Base-by-base conservation (phyloP, 148 eudicot genomes). In the Linanthus parryae region DNA sequence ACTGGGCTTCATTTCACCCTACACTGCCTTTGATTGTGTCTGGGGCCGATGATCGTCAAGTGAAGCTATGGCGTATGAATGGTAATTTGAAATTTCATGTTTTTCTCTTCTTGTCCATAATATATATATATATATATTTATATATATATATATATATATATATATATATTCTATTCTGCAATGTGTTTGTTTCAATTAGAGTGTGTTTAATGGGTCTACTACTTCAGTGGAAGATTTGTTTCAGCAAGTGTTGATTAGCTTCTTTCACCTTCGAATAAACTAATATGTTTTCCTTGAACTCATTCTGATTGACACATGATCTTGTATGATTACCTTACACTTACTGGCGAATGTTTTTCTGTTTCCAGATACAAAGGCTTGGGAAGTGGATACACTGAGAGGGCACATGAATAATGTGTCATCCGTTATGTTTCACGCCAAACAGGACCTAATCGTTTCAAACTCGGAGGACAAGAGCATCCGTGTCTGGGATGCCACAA, bases 371-470 rank as follows among this genome's bases (percentile, higher is more conserved):
- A 83, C 98, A 13, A 91, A 91, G 77, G 95, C 98, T 23, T 91
- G 98, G 98, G 98, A 91, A 57, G 98, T 91, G 56, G 98, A 82
- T 61, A 80, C 95, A 3, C 65, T 85, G 56, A 82, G 97, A 58
- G 97, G 97, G 36, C 97, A 90, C 78, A 90, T 80, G 97, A 90
- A 90, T 63, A 90, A 91, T 57, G 94, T 91, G 33, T 91, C 98
- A 14, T 78, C 84, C 63, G 98, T 84, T 50, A 71, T 91, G 47
- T 91, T 91, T 58, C 97, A 83, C 61, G 65, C 95, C 44, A 86
- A 75, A 56, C 97, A 91, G 58, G 95, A 91, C 71, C 78, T 91
- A 27, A 83, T 91, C 47, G 95, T 91, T 31, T 91, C 97, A 21
- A 90, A 90, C 70, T 85, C 97, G 27, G 97, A 90, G 73, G 97